phyloP scores from a whole-genome alignment of 75 land plant genomes.

The Selaginella tamariscina region DNA sequence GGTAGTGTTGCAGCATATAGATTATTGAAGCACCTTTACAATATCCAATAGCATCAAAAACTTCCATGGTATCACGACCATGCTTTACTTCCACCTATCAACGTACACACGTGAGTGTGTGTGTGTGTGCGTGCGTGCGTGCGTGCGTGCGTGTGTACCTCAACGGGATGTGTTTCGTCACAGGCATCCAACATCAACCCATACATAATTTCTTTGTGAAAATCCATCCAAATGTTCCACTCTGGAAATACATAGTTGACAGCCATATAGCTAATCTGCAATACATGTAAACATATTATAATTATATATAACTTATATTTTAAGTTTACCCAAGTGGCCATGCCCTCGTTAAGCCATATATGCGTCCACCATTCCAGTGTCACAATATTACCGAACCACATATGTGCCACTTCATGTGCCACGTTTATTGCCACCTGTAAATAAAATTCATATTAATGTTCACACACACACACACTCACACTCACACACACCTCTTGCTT shows the following conservation, averaged over 20 bases:
- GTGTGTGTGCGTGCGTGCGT: background rate
- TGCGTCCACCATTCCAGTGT: slow-evolving; percentile 19
- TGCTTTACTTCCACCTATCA: background rate
- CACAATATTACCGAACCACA: slow-evolving; percentile 12
- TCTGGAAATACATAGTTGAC: background rate
- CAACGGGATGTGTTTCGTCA: background rate
- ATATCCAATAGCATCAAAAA: background rate
- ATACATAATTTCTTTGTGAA: background rate
- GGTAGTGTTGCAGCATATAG: background rate
- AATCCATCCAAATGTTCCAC: background rate
- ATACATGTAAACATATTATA: background rate
- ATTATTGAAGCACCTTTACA: background rate
- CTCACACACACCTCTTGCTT: slow-evolving; percentile 1
- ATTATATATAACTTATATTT: background rate
- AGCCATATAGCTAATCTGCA: background rate
- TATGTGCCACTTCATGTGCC: slow-evolving; percentile 6
- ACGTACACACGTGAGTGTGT: background rate
- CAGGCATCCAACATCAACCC: background rate
- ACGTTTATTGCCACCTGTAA: slow-evolving; percentile 1
- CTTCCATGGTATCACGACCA: background rate
- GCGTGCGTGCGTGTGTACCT: background rate
- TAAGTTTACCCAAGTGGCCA: slow-evolving; percentile 10
- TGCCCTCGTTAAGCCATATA: slow-evolving; percentile 14
- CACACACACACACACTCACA: too few species aligned
- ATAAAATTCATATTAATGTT: too few species aligned